phyloP scores from a whole-genome alignment of 805 yeast genomes.

The Hemisphaericaspora nanyangensis region DNA sequence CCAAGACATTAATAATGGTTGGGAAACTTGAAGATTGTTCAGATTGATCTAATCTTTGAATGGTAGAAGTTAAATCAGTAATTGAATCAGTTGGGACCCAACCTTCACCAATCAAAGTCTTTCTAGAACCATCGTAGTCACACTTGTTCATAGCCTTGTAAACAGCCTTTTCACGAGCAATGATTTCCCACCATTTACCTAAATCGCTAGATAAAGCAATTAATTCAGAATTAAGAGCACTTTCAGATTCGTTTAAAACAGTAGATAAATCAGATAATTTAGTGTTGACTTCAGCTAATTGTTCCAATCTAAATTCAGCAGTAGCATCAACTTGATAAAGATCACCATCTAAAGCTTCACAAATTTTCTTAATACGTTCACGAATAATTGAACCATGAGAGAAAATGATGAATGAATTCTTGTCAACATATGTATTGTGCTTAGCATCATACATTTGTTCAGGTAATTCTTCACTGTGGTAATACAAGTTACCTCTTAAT shows the following conservation, averaged over 20 bases:
- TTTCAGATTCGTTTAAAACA: conserved; percentile 40
- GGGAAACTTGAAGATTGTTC: conserved; percentile 32
- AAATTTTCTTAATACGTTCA: conserved; percentile 71
- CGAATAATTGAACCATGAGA: conserved; percentile 83
- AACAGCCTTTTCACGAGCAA: conserved; percentile 77
- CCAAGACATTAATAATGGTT: conserved; percentile 51
- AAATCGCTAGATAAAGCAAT: conserved; percentile 72
- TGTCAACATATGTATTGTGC: conserved; percentile 54
- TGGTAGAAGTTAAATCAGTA: conserved; percentile 56
- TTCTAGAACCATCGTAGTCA: conserved; percentile 78
- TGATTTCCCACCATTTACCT: conserved; percentile 60
- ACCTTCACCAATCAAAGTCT: conserved; percentile 90
- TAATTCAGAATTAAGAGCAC: conserved; percentile 72
- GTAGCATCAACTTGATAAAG: conserved; percentile 56
- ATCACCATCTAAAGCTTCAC: conserved; percentile 86
- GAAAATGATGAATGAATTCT: conserved; percentile 82
- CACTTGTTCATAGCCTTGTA: conserved; percentile 74
- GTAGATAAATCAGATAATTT: conserved; percentile 32
- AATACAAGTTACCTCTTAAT: conserved; percentile 84
- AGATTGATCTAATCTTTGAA: conserved; percentile 59
- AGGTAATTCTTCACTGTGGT: conserved; percentile 68
- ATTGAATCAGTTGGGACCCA: conserved; percentile 90
- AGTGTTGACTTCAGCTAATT: conserved; percentile 21
- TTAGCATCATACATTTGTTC: conserved; percentile 65
- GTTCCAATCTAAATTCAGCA: conserved; percentile 24